phyloP scores from a whole-genome alignment of 345 rosid genomes.

The Conringia planisiliqua region DNA sequence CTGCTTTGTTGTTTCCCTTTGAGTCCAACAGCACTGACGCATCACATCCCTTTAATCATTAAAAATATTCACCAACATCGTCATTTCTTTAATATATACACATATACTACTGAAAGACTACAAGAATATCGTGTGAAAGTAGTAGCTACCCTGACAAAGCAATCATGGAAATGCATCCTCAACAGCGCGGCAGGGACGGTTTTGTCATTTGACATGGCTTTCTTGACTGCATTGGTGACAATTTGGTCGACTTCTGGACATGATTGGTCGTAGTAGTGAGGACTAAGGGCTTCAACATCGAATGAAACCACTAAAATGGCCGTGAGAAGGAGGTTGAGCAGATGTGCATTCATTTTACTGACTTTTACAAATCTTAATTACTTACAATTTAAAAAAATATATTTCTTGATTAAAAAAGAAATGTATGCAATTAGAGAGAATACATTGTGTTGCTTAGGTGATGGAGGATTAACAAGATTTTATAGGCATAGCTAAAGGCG shows the following conservation, averaged over 20 bases:
- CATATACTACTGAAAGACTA: not conserved
- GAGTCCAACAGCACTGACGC: constrained; percentile 75
- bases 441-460: not conserved
- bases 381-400: not conserved
- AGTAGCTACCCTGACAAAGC: constrained; percentile 60
- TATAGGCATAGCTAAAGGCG: constrained; percentile 19
- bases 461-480: not conserved
- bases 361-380: not conserved
- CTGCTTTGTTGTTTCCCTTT: constrained; percentile 62
- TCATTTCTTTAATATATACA: not conserved
- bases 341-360: constrained; percentile 9
- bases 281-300: constrained; percentile 47
- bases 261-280: constrained; percentile 52
- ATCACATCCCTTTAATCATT: constrained; percentile 65
- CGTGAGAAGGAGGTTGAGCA: constrained; percentile 3
- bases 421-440: not conserved
- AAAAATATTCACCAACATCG: not conserved
- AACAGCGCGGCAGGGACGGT: constrained; percentile 83
- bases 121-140: not conserved
- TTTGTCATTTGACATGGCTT: constrained; percentile 59
- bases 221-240: constrained; percentile 51
- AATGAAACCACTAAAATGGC: constrained; percentile 15
- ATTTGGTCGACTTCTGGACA: constrained; percentile 60
- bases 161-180: constrained; percentile 89
- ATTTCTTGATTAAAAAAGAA: not conserved